Base-by-base conservation (phyloP, 257 asterid species). In the Nicotiana tomentosiformis region DNA sequence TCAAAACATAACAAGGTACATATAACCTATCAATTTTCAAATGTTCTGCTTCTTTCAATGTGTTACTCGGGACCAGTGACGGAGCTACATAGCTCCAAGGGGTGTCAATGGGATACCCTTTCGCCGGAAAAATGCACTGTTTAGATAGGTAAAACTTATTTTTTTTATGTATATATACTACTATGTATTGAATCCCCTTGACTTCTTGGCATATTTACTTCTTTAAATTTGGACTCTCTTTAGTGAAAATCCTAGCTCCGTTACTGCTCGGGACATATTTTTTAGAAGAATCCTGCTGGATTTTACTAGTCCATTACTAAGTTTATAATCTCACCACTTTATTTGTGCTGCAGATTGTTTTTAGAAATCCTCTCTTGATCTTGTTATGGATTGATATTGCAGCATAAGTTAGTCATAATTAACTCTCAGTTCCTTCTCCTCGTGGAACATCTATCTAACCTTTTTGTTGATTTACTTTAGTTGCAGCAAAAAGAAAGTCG, bases 231-330 rank as follows among this genome's bases (percentile, higher is more conserved):
- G 2, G 51, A 43, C 12, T 2, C 12, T 0, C 51, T 1, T 9
- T 43, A 9, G 12, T 43, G 12, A 43, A 43, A 43, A 9, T 43
- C 51, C 11, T 43, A 9, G 12, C 12, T 43, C 51, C 3, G 4
- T 3, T 9, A 43, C 12, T 0, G 4, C 51, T 8, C 4, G 11
- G 51, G 51, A 53, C 80, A 83, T 56, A 4, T 32, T 69, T 46
- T 84, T 85, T 5, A 87, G 82, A 69, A 82, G 39, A 14, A 12
- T 53, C 58, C 18, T 53, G 58, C 58, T 3, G 58, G 58, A 53
- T 53, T 53, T 53, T 53, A 14, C 58, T 53, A 53, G 58, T 53
- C 18, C 58, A 14, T 53, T 53, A 53, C 7, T 7, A 10, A 12
- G 58, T 3, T 53, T 53, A 53, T 4, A 53, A 53, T 53, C 58